Evolutionary conservation across 106 monocot genomes (phyloP).

Genomic region (Dendrobium chrysotoxum): DNA sequence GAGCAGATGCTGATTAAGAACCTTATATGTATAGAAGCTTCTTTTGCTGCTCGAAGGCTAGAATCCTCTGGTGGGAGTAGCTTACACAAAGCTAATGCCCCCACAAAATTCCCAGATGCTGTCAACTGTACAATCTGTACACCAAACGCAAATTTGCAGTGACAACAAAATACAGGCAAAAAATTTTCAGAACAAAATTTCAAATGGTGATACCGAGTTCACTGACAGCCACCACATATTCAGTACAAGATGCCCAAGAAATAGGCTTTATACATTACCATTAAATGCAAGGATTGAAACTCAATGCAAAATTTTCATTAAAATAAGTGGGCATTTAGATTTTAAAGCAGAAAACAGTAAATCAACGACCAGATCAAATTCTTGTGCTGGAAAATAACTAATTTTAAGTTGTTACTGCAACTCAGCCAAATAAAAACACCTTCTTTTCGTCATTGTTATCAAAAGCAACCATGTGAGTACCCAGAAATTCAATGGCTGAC

Average conservation of each 20-base stretch:
- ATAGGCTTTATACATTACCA: background rate
- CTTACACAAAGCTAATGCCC: slow-evolving; percentile 92
- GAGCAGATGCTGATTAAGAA: slow-evolving; percentile 14
- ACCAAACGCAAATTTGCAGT: slow-evolving; percentile 1
- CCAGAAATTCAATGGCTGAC: too few relatives aligned
- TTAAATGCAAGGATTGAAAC: background rate
- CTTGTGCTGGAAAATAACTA: background rate
- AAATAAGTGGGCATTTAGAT: background rate
- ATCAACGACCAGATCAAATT: background rate
- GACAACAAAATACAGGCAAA: slow-evolving; percentile 1
- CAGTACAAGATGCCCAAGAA: background rate
- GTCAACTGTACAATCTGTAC: slow-evolving; percentile 95
- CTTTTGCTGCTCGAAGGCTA: slow-evolving; percentile 79
- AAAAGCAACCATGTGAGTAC: too few relatives aligned
- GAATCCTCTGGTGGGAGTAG: slow-evolving; percentile 97
- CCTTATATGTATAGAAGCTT: slow-evolving; percentile 91
- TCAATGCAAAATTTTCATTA: background rate
- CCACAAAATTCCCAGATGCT: slow-evolving; percentile 98
- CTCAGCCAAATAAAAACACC: background rate
- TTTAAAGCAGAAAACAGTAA: background rate
- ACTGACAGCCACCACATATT: background rate
- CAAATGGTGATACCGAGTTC: background rate
- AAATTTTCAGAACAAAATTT: background rate
- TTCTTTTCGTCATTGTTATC: too few relatives aligned
- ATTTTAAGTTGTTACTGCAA: background rate